Conservation (phyloP, 2,329 filamentous ascomycete genomes). For the Diaporthe sp. region DNA sequence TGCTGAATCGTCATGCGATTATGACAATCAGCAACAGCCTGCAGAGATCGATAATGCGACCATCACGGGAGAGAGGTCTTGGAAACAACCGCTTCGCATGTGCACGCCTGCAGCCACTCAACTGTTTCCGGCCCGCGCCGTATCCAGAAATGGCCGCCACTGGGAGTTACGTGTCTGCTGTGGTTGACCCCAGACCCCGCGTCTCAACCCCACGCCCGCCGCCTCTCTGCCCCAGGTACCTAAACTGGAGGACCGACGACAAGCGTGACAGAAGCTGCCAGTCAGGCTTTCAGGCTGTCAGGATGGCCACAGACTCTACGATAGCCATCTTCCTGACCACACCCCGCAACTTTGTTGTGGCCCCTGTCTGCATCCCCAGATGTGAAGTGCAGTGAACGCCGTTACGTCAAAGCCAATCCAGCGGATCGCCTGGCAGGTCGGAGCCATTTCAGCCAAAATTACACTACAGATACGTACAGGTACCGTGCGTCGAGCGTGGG, state of each 20-base stretch:
- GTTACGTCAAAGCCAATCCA: conserved; percentile 18
- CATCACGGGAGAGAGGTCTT: background rate
- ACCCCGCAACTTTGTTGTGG: background rate
- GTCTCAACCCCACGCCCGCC: conserved; percentile 14
- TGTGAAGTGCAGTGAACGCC: background rate
- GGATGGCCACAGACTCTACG: background rate
- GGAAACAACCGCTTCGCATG: background rate
- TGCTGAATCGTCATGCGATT: conserved; percentile 20
- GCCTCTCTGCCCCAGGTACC: conserved; percentile 8
- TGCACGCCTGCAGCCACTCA: background rate
- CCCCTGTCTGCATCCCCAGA: background rate
- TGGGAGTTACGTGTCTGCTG: background rate
- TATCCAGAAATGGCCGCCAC: background rate
- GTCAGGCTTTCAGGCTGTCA: background rate
- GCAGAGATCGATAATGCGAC: conserved; percentile 12
- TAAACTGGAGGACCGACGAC: background rate
- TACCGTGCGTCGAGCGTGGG: conserved; percentile 22
- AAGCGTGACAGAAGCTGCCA: background rate
- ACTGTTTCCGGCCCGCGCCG: conserved; percentile 14
- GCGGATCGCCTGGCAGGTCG: background rate
- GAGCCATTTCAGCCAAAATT: conserved; percentile 11
- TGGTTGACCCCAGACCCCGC: conserved; percentile 32
- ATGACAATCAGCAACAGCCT: background rate
- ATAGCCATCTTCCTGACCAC: background rate
- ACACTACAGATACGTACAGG: conserved; percentile 10